Evolutionary conservation across 1,139 yeast genomes (phyloP), one percentile per base, ranked within the genome.

Genomic region (Tardiomyces digboiensis): DNA sequence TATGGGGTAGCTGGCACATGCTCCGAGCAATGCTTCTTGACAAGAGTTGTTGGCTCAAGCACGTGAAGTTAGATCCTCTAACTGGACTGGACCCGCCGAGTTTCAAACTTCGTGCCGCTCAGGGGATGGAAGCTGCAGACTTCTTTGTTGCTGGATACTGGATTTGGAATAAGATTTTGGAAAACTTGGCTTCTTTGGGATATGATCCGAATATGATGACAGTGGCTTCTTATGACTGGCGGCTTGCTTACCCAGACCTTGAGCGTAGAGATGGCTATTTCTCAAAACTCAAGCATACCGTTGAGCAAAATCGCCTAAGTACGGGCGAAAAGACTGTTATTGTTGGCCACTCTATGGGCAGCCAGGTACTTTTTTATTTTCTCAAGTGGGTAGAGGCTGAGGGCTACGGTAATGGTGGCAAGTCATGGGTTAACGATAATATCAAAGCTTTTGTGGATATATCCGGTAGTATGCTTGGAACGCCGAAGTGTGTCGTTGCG

Each of bases 1-100:
- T 91, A 46, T 91, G 98, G 98, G 98, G 98, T 0, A 85, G 96
- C 1, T 89, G 89, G 70, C 88, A 85, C 61, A 91, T 91, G 98
- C 68, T 91, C 46, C 72, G 86, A 52, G 81, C 96, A 2, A 91
- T 91, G 97, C 72, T 91, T 29, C 68, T 89, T 45, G 97, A 91
- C 57, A 91, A 91, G 62, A 63, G 79, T 2, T 91, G 98, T 64
- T 93, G 98, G 98, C 71, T 91, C 50, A 81, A 83, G 59, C 95
- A 88, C 61, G 76, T 91, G 39, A 83, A 80, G 83, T 70, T 91
- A 39, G 97, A 93, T 61, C 82, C 87, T 0, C 80, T 78, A 48
- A 89, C 98, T 0, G 98, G 98, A 0, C 67, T 91, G 38, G 98
- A 91, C 60, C 98, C 98, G 0, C 82, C 84, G 0, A 75, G 82